Evolutionary conservation across 192 early-diverging fungal species (phyloP).

Genomic region (Haplosporangium gracile): DNA sequence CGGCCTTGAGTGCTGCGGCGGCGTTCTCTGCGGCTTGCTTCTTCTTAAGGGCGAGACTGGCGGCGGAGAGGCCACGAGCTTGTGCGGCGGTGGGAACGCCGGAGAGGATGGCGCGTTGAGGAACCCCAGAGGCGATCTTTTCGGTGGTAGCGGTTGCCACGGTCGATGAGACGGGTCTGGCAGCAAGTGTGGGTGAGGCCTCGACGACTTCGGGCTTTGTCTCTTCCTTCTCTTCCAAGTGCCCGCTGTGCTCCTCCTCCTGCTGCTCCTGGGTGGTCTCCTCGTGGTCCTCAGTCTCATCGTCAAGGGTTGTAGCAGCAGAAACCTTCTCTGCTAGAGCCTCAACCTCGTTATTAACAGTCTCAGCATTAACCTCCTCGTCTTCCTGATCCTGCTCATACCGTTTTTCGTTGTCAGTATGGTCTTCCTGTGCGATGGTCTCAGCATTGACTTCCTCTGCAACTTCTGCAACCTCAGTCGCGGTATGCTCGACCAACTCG

Average conservation of each 20-base stretch:
- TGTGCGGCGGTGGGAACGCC: slow-evolving; percentile 6
- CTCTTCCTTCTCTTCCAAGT: not conserved
- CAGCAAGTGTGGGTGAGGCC: not conserved
- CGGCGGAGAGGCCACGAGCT: slow-evolving; percentile 26
- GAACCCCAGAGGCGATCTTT: slow-evolving; percentile 19
- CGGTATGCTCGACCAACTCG: not conserved
- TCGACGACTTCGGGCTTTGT: not conserved
- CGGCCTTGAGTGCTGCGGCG: slow-evolving; percentile 19
- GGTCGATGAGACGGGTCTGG: not conserved
- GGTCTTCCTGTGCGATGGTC: not conserved
- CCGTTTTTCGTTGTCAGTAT: not conserved
- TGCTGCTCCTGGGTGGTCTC: not conserved
- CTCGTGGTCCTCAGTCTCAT: not conserved
- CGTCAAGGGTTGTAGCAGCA: not conserved
- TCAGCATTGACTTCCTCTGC: not conserved
- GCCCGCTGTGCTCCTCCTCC: not conserved
- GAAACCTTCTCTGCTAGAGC: not conserved
- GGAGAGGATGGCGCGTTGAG: slow-evolving; percentile 8
- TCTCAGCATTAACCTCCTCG: not conserved
- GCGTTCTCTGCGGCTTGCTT: slow-evolving; percentile 44
- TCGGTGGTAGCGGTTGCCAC: not conserved
- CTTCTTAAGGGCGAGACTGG: slow-evolving; percentile 40
- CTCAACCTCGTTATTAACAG: slow-evolving; percentile 4
- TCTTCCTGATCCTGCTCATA: not conserved
- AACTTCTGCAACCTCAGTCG: not conserved